These are phyloP conservation scores for Hypoxylon sp. DNA, from an alignment of 2,329 filamentous ascomycete genomes.

Conservation along the genomic window DNA sequence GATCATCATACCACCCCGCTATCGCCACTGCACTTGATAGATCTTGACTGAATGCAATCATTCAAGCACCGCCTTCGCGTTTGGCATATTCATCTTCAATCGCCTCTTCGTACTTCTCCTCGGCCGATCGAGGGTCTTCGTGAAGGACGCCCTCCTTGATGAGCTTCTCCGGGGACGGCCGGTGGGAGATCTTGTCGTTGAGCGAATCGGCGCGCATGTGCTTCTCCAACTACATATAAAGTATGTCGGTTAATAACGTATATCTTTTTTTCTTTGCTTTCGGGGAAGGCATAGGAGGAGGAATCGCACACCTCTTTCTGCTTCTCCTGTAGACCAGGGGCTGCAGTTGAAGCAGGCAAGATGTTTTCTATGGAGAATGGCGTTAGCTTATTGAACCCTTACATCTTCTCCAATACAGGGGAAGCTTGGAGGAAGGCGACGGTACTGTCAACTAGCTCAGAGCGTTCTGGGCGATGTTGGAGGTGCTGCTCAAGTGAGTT, in stretches of 20 bases:
- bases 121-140: conserved; percentile 70
- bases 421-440: conserved; percentile 9
- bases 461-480: conserved; percentile 77
- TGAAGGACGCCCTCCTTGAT: conserved; percentile 83
- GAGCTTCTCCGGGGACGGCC: conserved; percentile 80
- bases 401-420: conserved; percentile 1
- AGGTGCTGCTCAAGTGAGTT: conserved; percentile 81
- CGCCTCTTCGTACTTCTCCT: conserved; percentile 69
- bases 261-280: conserved; percentile 1
- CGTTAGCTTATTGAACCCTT: conserved; percentile 10
- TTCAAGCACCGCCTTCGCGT: conserved; percentile 70
- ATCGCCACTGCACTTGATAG: background rate
- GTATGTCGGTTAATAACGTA: background rate
- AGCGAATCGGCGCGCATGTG: conserved; percentile 89
- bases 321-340: conserved; percentile 81
- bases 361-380: conserved; percentile 76
- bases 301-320: conserved; percentile 72
- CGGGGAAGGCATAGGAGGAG: conserved; percentile 4
- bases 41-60: background rate
- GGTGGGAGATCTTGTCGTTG: conserved; percentile 85
- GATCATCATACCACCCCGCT: conserved; percentile 14
- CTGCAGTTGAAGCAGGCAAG: conserved; percentile 80
- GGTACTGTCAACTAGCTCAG: conserved; percentile 83
- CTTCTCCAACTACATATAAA: conserved; percentile 71
- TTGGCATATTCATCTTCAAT: conserved; percentile 74